These are phyloP conservation scores for Tolypocladium sp. DNA, from an alignment of 2,329 filamentous ascomycete species.

Conservation along the genomic window DNA sequence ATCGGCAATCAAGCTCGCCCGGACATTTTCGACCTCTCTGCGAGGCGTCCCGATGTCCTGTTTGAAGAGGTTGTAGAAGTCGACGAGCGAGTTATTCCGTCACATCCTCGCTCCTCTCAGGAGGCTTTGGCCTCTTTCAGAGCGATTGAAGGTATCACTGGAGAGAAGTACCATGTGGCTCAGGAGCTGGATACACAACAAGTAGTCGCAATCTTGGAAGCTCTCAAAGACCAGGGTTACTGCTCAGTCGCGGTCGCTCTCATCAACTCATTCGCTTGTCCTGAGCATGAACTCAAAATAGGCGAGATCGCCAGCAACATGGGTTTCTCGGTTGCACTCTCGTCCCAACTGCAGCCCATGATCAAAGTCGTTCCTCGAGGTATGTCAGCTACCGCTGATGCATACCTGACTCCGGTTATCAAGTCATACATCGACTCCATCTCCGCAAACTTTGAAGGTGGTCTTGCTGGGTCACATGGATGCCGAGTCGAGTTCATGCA, in stretches of 20 bases:
- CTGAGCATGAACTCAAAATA: conserved; percentile 42
- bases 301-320: conserved; percentile 24
- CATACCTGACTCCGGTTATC: conserved; percentile 32
- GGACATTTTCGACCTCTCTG: conserved; percentile 64
- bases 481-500: conserved; percentile 70
- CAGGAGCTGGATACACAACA: conserved; percentile 46
- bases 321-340: conserved; percentile 31
- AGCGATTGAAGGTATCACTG: conserved; percentile 60
- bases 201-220: conserved; percentile 53
- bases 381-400: conserved; percentile 31
- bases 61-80: conserved; percentile 64
- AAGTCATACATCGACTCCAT: conserved; percentile 23
- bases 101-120: conserved; percentile 31
- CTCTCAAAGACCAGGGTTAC: conserved; percentile 54
- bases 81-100: conserved; percentile 55
- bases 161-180: conserved; percentile 60
- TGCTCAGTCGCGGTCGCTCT: conserved; percentile 46
- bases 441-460: conserved; percentile 25
- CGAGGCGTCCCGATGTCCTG: conserved; percentile 57
- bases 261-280: conserved; percentile 60
- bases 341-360: conserved; percentile 29
- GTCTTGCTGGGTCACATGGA: conserved; percentile 22
- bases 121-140: conserved; percentile 50
- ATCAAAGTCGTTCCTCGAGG: conserved; percentile 32
- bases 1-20: conserved; percentile 69